Evolutionary conservation across 2,329 filamentous ascomycete species (phyloP).

Genomic region (Talaromyces islandicus): DNA sequence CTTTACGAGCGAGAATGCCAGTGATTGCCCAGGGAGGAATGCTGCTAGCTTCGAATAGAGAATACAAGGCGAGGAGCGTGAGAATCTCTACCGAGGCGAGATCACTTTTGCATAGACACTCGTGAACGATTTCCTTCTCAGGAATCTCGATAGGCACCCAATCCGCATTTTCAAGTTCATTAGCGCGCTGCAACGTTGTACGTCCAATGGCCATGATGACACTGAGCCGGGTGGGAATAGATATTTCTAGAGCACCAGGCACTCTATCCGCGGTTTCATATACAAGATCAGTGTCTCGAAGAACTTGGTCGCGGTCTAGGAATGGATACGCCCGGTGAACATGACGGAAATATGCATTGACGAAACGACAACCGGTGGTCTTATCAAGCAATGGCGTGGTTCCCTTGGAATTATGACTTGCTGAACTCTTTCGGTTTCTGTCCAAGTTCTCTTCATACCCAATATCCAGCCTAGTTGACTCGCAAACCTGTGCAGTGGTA

Average conservation of each 20-base stretch:
- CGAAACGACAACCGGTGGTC: not conserved
- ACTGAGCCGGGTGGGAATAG: conserved; percentile 33
- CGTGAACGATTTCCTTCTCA: conserved; percentile 32
- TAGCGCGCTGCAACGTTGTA: conserved; percentile 40
- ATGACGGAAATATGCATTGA: conserved; percentile 42
- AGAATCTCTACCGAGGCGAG: conserved; percentile 39
- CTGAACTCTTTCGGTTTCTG: not conserved
- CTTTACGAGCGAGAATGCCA: conserved; percentile 16
- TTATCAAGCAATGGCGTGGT: not conserved
- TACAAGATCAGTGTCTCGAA: conserved; percentile 23
- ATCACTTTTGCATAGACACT: conserved; percentile 32
- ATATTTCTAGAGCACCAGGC: not conserved
- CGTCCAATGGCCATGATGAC: conserved; percentile 45
- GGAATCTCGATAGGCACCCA: not conserved
- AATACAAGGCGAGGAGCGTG: conserved; percentile 38
- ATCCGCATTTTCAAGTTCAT: conserved; percentile 30
- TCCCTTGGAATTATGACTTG: not conserved
- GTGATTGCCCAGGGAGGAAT: conserved; percentile 38
- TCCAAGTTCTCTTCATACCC: not conserved
- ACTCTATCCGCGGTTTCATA: conserved; percentile 12
- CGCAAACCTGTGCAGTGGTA: conserved; percentile 20
- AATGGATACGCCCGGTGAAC: conserved; percentile 44
- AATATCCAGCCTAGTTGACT: conserved; percentile 22
- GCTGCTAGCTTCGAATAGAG: conserved; percentile 38
- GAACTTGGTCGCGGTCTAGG: conserved; percentile 32